Base-by-base conservation (phyloP, 2,329 filamentous ascomycete species). In the Calycina herbarum region DNA sequence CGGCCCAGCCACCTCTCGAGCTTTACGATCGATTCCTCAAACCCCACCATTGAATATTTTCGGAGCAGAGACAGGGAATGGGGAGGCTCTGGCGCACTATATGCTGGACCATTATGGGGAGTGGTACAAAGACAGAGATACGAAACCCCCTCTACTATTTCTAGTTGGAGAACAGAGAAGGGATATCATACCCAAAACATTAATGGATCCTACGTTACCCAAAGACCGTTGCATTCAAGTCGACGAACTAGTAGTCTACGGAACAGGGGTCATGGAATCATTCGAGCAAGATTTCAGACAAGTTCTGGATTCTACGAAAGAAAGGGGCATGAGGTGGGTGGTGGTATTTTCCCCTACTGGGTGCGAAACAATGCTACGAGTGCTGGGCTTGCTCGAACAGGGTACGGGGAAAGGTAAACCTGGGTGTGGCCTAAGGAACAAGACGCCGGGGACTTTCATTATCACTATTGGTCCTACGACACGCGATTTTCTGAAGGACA, bases 391-490 rank as follows among this genome's bases (percentile, higher is more conserved):
- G 70, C 73, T 88, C 20, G 83, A 87, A 64, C 73, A 77, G 5
- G 74, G 75, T 20, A 83, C 80, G 0, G 79, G 79, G 24, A 82
- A 76, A 71, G 78, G 75, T n/a, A 82, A 76, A 71, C 78, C 75
- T 24, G 73, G 59, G 48, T 63, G 58, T 42, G 64, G 20, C 10
- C 64, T 66, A 62, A 74, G 76, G 33, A 79, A 8, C 24, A 78
- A 10, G 17, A 40, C 5, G 13, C 11, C 38, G 2, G 82, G 77
- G 61, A 89, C 88, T 0, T 87, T 85, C 68, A 82, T 98, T 67
- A 92, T 90, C 15, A 96, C 94, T 0, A 99, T 99, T 77, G 95
- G 95, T 0, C 94, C 95, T 13, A 99, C 95, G 20, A 99, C 95
- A 11, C 84, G 89, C 68, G 88, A 93, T 71, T 88, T 92, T 78